Conservation (phyloP, 306 rosid species). For the Vigna mungo region DNA sequence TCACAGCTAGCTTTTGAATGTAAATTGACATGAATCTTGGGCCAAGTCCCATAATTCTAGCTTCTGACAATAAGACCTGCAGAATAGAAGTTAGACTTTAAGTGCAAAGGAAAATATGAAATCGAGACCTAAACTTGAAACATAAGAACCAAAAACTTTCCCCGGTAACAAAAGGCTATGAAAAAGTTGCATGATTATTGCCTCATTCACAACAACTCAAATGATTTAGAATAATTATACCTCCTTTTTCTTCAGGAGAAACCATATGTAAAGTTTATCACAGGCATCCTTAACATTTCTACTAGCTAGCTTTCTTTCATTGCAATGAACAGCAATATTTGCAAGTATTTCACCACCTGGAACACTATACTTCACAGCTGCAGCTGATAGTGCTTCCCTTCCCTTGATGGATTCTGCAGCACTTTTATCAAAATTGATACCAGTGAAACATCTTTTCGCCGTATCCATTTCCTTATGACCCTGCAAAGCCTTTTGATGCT, state of each 20-base stretch:
- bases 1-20: slow-evolving; percentile 83
- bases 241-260: slow-evolving; percentile 70
- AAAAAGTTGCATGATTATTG: neutral
- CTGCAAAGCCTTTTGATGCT: slow-evolving; percentile 48
- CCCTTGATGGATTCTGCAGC: slow-evolving; percentile 78
- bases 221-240: slow-evolving; percentile 47
- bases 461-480: slow-evolving; percentile 44
- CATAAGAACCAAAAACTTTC: slow-evolving; percentile 1
- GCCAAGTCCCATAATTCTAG: slow-evolving; percentile 89
- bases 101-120: slow-evolving; percentile 22
- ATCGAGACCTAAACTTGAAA: neutral
- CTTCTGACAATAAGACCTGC: slow-evolving; percentile 82
- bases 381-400: slow-evolving; percentile 66
- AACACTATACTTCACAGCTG: slow-evolving; percentile 73
- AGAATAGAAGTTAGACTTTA: slow-evolving; percentile 35
- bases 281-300: slow-evolving; percentile 80
- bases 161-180: neutral
- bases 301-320: slow-evolving; percentile 78
- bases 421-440: slow-evolving; percentile 64
- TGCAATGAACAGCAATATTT: slow-evolving; percentile 72
- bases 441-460: slow-evolving; percentile 70
- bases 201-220: neutral
- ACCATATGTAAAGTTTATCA: slow-evolving; percentile 83
- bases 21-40: slow-evolving; percentile 94
- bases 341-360: slow-evolving; percentile 62